A percentile compares a stretch with the other conserved stretches of the same genome.
Conservation (phyloP, 768 basidiomycete species). For the Royoungia palumana region DNA sequence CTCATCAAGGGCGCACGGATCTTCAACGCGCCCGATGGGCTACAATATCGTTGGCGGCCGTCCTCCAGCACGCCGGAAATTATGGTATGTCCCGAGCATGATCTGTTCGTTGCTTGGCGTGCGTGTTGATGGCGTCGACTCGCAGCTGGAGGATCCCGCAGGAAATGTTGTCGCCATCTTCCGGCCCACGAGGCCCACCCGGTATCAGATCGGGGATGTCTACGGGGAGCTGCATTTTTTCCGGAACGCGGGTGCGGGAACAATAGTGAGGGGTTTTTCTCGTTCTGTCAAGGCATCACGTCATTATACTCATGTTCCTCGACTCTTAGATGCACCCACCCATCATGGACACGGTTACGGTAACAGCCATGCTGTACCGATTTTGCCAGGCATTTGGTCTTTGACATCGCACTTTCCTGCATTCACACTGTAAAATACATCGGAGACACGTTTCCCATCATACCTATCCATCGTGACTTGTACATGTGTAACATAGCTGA, state of each 20-base stretch:
- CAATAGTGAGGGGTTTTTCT: conserved; percentile 52
- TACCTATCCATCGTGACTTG: conserved; percentile 27
- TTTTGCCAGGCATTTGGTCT: conserved; percentile 58
- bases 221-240: conserved; percentile 84
- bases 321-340: conserved; percentile 72
- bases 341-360: conserved; percentile 85
- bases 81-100: conserved; percentile 43
- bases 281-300: conserved; percentile 16
- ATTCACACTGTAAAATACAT: conserved; percentile 33
- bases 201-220: conserved; percentile 84
- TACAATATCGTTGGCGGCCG: conserved; percentile 79
- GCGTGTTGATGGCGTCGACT: conserved; percentile 6
- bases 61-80: conserved; percentile 54
- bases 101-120: background rate
- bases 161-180: conserved; percentile 75
- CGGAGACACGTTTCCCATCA: conserved; percentile 27
- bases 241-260: conserved; percentile 73
- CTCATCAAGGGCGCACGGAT: conserved; percentile 51
- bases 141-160: conserved; percentile 69
- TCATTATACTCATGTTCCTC: conserved; percentile 23
- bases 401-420: conserved; percentile 29
- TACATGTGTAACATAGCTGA: conserved; percentile 32
- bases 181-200: conserved; percentile 71
- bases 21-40: conserved; percentile 82
- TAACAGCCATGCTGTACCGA: conserved; percentile 83